Evolutionary conservation across 805 yeast genomes (phyloP).

Genomic region (Tetrapisispora arboricola): DNA sequence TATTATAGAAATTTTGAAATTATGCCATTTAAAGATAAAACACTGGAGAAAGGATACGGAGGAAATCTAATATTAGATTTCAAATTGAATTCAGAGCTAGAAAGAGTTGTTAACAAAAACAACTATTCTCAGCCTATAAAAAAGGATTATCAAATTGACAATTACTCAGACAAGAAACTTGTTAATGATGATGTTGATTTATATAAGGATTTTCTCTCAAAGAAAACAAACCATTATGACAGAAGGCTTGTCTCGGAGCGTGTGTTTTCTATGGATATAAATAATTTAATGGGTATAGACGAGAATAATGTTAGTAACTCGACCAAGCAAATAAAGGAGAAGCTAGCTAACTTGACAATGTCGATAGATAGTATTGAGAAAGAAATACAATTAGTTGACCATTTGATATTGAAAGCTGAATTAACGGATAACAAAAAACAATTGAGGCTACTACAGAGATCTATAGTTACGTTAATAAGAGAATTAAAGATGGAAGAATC

Average conservation of each 20-base stretch:
- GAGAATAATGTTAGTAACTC: not conserved
- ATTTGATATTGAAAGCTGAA: slow-evolving; percentile 72
- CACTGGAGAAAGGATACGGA: not conserved
- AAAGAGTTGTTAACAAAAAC: not conserved
- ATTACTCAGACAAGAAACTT: not conserved
- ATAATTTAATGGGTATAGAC: not conserved
- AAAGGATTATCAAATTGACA: not conserved
- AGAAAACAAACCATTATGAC: not conserved
- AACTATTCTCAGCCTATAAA: not conserved
- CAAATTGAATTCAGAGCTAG: not conserved
- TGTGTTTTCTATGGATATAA: not conserved
- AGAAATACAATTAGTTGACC: slow-evolving; percentile 55
- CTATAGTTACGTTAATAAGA: slow-evolving; percentile 52
- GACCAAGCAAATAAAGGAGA: slow-evolving; percentile 38
- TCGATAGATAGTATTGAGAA: slow-evolving; percentile 50
- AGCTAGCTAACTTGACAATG: slow-evolving; percentile 46
- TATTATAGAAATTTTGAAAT: not conserved
- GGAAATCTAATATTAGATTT: not conserved
- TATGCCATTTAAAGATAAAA: not conserved
- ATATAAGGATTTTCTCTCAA: not conserved
- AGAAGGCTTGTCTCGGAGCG: not conserved
- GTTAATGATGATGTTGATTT: not conserved
- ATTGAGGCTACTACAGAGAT: slow-evolving; percentile 54
- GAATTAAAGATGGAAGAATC: slow-evolving; percentile 69
- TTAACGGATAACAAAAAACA: slow-evolving; percentile 68